Percentiles rank a stretch among this genome's conserved stretches.
Conservation (phyloP, 2,329 filamentous ascomycete genomes). For the Penicillium sp. region DNA sequence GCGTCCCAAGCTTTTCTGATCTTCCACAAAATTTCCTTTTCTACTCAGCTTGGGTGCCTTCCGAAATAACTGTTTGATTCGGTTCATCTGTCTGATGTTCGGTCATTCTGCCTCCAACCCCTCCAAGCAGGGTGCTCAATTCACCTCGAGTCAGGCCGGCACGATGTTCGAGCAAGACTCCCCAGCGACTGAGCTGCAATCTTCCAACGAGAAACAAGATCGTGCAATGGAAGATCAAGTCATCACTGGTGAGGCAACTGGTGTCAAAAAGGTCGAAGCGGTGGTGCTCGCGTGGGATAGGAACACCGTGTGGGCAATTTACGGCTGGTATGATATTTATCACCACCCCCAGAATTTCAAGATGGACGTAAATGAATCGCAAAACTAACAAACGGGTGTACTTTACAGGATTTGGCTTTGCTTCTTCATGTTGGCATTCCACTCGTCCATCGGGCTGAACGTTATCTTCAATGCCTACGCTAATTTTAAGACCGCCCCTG, state of each 20-base stretch:
- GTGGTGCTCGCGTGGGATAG: constrained; percentile 41
- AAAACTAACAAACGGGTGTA: not conserved
- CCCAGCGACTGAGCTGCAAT: not conserved
- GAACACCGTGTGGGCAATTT: constrained; percentile 29
- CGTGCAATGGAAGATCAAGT: not conserved
- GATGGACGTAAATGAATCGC: no score
- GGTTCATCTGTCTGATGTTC: not conserved
- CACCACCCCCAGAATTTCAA: not conserved
- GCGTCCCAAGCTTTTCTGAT: not conserved
- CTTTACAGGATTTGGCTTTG: constrained; percentile 45
- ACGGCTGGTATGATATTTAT: constrained; percentile 25
- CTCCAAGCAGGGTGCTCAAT: not conserved
- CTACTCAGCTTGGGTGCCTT: not conserved
- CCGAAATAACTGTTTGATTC: not conserved
- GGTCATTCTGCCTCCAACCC: not conserved
- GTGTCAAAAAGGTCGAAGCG: constrained; percentile 35
- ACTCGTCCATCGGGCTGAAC: constrained; percentile 42
- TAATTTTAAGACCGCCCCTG: constrained; percentile 54
- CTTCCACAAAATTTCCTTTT: not conserved
- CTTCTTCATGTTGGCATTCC: constrained; percentile 48
- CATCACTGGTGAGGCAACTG: not conserved
- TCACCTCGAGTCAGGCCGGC: not conserved
- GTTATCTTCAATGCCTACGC: constrained; percentile 54
- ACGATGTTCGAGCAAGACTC: not conserved
- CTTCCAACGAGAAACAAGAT: not conserved